Conservation (phyloP, 805 yeast species). For the Candida ulmi region DNA sequence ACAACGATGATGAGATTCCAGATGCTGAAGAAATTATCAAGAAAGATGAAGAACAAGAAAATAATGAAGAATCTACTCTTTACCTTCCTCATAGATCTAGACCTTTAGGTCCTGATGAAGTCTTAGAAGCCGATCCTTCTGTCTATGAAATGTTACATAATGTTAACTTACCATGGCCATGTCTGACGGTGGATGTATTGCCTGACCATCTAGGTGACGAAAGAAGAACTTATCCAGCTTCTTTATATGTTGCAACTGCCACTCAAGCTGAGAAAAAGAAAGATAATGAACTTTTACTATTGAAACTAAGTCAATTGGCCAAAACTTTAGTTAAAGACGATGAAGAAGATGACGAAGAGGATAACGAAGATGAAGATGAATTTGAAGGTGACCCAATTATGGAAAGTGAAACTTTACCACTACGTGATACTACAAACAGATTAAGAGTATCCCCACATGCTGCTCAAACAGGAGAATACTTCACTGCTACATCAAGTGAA, state of each 20-base stretch:
- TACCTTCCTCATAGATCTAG: constrained; percentile 85
- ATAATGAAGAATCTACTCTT: constrained; percentile 39
- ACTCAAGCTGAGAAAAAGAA: constrained; percentile 86
- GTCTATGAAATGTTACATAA: constrained; percentile 96
- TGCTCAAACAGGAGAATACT: constrained; percentile 64
- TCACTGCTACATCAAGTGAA: constrained; percentile 86
- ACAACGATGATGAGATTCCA: constrained; percentile 24
- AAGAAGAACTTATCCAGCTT: constrained; percentile 85
- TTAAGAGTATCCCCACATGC: constrained; percentile 80
- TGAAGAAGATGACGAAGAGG: constrained; percentile 68
- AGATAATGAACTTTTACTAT: constrained; percentile 82
- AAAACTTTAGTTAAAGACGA: constrained; percentile 87
- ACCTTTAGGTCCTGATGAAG: constrained; percentile 94
- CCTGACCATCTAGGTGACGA: constrained; percentile 86
- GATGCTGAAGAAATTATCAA: constrained; percentile 31
- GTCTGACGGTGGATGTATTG: constrained; percentile 82
- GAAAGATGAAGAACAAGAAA: constrained; percentile 31
- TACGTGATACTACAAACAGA: constrained; percentile 83
- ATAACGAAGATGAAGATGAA: constrained; percentile 69
- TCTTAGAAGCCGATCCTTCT: constrained; percentile 90
- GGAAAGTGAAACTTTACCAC: constrained; percentile 76
- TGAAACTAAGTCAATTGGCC: constrained; percentile 75
- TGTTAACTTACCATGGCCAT: constrained; percentile 95
- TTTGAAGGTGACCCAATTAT: constrained; percentile 76
- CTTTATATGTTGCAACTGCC: constrained; percentile 81